A percentile compares a stretch with the other conserved stretches of the same genome.
phyloP scores from a whole-genome alignment of 495 filamentous ascomycete genomes.

The Hypoxylon perforatum region DNA sequence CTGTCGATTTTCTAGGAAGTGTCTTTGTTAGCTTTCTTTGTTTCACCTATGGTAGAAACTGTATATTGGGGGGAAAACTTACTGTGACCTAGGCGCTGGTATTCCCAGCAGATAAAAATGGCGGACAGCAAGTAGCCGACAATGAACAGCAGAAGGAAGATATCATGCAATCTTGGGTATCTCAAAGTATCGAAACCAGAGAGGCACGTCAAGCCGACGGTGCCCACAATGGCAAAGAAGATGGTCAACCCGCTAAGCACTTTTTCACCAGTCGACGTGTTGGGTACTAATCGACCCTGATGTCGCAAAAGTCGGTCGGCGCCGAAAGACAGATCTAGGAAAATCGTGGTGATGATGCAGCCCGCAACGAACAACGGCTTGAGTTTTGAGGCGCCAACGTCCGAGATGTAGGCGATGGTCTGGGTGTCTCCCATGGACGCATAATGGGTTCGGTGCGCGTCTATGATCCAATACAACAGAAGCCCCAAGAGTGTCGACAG shows the following conservation, averaged over 20 bases:
- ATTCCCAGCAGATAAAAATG: slow-evolving; percentile 88
- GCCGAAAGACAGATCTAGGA: slow-evolving; percentile 83
- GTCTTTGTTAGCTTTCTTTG: slow-evolving; percentile 1
- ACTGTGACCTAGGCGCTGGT: slow-evolving; percentile 81
- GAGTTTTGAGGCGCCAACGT: slow-evolving; percentile 74
- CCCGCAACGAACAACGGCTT: slow-evolving; percentile 92
- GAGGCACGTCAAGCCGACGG: slow-evolving; percentile 80
- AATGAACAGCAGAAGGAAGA: slow-evolving; percentile 87
- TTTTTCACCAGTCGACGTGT: slow-evolving; percentile 75
- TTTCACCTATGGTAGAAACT: neutral
- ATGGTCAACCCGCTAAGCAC: slow-evolving; percentile 74
- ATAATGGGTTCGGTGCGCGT: slow-evolving; percentile 69
- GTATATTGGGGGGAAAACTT: slow-evolving; percentile 36
- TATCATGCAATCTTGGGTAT: slow-evolving; percentile 74
- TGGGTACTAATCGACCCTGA: slow-evolving; percentile 74
- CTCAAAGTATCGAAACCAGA: slow-evolving; percentile 83
- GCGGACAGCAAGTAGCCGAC: slow-evolving; percentile 83
- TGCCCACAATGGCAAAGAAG: slow-evolving; percentile 78
- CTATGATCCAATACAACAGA: slow-evolving; percentile 70
- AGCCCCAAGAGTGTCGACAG: slow-evolving; percentile 69
- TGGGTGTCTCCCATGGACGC: slow-evolving; percentile 72
- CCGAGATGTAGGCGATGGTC: slow-evolving; percentile 85
- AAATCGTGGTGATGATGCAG: slow-evolving; percentile 79
- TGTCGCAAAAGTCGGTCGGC: slow-evolving; percentile 87
- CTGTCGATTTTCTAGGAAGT: slow-evolving; percentile 68